phyloP scores from a whole-genome alignment of 495 filamentous ascomycete species.

The Echria macrotheca region DNA sequence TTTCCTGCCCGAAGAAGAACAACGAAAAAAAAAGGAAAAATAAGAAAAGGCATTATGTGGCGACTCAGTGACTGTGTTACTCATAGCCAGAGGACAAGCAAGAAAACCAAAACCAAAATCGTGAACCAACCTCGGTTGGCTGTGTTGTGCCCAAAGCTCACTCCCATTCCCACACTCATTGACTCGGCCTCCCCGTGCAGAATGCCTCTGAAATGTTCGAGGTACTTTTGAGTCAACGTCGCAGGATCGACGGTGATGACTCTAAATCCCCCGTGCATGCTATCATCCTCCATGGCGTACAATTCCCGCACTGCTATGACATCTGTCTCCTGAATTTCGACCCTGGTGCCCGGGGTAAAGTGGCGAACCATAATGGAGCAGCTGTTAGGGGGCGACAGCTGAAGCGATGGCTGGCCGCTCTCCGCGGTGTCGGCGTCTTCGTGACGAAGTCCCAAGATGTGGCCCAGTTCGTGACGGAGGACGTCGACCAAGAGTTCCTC shows the following conservation, averaged over 20 bases:
- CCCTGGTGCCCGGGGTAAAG: background rate
- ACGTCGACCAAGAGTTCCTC: background rate
- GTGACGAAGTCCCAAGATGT: constrained; percentile 5
- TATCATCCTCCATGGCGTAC: background rate
- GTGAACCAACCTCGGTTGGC: no score
- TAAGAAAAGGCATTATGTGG: no score
- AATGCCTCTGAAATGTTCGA: no score
- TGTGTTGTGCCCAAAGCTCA: no score
- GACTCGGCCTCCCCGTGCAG: no score
- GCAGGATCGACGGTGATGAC: background rate
- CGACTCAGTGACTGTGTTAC: no score
- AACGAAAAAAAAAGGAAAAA: no score
- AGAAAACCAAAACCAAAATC: no score
- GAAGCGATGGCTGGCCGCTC: background rate
- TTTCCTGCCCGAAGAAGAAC: no score
- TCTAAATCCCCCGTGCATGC: background rate
- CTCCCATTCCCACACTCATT: no score
- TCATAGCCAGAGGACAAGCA: no score
- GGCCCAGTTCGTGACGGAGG: constrained; percentile 6
- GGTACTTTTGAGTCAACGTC: no score
- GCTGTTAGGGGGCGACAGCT: background rate
- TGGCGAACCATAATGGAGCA: background rate
- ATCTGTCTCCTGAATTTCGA: background rate
- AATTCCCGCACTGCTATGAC: background rate
- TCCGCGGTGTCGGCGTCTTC: background rate